A percentile compares a stretch with the other conserved stretches of the same genome.
phyloP scores from a whole-genome alignment of 2,329 filamentous ascomycete species.

The Pseudogymnoascus sp. region DNA sequence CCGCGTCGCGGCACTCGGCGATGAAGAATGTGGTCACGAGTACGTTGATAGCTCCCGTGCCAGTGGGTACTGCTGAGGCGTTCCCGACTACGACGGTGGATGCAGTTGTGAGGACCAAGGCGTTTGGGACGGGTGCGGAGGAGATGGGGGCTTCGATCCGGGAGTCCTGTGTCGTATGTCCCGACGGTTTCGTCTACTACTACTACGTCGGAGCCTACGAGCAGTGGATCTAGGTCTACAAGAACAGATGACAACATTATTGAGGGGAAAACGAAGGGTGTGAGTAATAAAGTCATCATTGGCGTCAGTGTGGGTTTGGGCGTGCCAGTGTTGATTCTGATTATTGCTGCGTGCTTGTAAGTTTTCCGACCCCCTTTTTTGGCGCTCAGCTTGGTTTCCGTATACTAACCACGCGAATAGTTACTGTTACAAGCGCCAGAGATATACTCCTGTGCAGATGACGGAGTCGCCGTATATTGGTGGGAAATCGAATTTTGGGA shows the following conservation, averaged over 20 bases:
- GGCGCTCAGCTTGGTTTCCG: too few relatives aligned
- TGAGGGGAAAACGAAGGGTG: conserved; percentile 28
- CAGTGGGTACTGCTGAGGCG: conserved; percentile 32
- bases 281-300: conserved; percentile 41
- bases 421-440: not conserved
- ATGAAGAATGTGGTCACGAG: conserved; percentile 32
- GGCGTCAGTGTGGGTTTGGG: conserved; percentile 43
- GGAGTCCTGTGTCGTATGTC: conserved; percentile 39
- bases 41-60: conserved; percentile 37
- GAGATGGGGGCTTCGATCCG: conserved; percentile 34
- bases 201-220: not conserved
- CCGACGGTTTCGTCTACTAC: conserved; percentile 29
- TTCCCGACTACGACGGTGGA: conserved; percentile 35
- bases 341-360: conserved; percentile 23
- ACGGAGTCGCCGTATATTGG: not conserved
- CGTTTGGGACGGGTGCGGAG: conserved; percentile 38
- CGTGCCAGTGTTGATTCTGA: conserved; percentile 33
- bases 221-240: not conserved
- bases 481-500: conserved; percentile 3
- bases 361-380: not conserved
- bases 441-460: not conserved
- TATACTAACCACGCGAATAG: not conserved
- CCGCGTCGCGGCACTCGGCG: conserved; percentile 42
- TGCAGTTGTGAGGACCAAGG: conserved; percentile 30
- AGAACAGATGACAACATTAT: conserved; percentile 15